Base-by-base conservation (phyloP, 768 basidiomycete species). In the Dioszegia hungarica region DNA sequence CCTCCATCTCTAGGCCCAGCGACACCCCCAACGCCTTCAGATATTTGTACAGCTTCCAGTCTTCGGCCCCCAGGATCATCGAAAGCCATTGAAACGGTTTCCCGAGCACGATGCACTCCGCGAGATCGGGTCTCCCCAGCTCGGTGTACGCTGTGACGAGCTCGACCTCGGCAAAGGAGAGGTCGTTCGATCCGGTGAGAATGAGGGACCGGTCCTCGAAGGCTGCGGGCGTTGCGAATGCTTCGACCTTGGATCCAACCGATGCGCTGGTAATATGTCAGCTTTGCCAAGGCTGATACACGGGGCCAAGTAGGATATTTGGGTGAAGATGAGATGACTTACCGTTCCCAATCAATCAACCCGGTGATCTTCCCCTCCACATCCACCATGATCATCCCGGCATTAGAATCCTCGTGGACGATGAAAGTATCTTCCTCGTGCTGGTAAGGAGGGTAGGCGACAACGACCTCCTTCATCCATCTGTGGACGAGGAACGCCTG, bases 281-380 rank as follows among this genome's bases (percentile, higher is more conserved):
- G 39, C 57, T 6, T 12, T 38, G 33, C n/a, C n/a, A n/a, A n/a
- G n/a, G n/a, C n/a, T n/a, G n/a, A n/a, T n/a, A n/a, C n/a, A n/a
- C n/a, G n/a, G n/a, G n/a, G n/a, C n/a, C n/a, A n/a, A n/a, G n/a
- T n/a, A n/a, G n/a, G n/a, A 24, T 20, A 8, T 19, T 15, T 24
- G 24, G 27, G 27, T 4, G 9, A 28, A 47, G 24, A 2, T 2
- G 14, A 10, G 27, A 14, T 14, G 2, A 48, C 58, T 36, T 31
- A 59, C 59, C 55, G 61, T 44, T 76, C 75, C 75, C 75, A 75
- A 44, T 76, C 66, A 33, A 76, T 72, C 49, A 75, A 60, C 14
- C 64, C 60, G 2, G 59, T 43, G 43, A 73, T 67, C 22, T 64
- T 48, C 45, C 60, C 51, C 15, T 64, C 56, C 17, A 60, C 49